Evolutionary conservation across 805 yeast species (phyloP).

Genomic region (Teunomyces lycoperdinae): DNA sequence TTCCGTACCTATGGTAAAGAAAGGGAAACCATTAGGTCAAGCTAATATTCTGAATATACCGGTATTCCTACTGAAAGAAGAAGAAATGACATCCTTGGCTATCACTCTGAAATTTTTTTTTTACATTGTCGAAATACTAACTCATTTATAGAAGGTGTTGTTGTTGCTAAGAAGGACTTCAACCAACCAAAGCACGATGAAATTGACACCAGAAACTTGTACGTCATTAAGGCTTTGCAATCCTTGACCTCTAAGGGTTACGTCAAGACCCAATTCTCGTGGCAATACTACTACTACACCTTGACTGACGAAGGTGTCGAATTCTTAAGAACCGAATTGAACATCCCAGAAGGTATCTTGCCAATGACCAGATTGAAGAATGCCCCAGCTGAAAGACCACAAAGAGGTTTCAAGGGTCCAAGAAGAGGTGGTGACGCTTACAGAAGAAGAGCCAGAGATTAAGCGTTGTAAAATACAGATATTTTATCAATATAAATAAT

Average conservation of each 20-base stretch:
- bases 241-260: conserved; percentile 97
- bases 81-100: background rate
- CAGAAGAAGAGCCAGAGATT: conserved; percentile 64
- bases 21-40: too few relatives aligned
- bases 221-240: conserved; percentile 97
- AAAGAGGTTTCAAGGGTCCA: conserved; percentile 41
- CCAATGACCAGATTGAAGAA: conserved; percentile 97
- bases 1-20: too few relatives aligned
- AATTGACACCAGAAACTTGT: conserved; percentile 96
- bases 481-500: conserved; percentile 4
- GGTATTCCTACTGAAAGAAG: background rate
- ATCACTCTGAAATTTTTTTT: background rate
- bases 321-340: conserved; percentile 95
- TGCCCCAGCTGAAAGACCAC: conserved; percentile 79
- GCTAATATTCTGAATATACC: too few relatives aligned
- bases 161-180: conserved; percentile 99
- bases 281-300: conserved; percentile 99
- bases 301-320: conserved; percentile 99
- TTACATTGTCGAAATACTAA: conserved; percentile 29
- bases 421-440: conserved; percentile 45
- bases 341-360: conserved; percentile 97
- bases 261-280: conserved; percentile 99
- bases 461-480: conserved; percentile 13
- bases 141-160: conserved; percentile 85
- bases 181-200: conserved; percentile 97